Base-by-base conservation (phyloP, 805 yeast species). In the Lipomyces chichibuensis region DNA sequence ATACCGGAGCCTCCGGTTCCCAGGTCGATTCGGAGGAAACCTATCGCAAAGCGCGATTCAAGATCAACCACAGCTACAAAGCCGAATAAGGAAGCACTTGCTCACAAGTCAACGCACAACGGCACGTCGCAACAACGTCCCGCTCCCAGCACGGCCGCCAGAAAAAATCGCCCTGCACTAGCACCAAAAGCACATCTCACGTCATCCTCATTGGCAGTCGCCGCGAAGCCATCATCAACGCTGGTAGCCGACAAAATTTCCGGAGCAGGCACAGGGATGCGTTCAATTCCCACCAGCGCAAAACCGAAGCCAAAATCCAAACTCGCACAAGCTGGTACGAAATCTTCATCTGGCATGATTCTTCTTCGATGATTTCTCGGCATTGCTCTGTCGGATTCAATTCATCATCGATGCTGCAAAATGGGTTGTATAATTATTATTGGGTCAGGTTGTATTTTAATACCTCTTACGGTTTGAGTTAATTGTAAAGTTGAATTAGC, bases 1-100 rank as follows among this genome's bases (percentile, higher is more conserved):
- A 32, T 32, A 27, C 59, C 25, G 7, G 59, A 56, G 17, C 32
- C 59, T 27, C 57, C 57, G 37, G 25, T 37, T 37, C 43, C 43
- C 4, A 37, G 17, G 17, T 13, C 43, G 43, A 13, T 37, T 17
- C 23, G 49, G 11, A 43, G 49, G 23, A 43, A 43, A 8, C 23
- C 20, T 43, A n/a, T 17, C 49, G 49, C 23, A 17, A 43, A n/a
- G n/a, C 49, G 49, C 11, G 49, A 43, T 17, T 43, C 49, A 43
- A 17, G 8, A n/a, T 43, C 49, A 43, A 5, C 20, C 49, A n/a
- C 49, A n/a, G 13, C 14, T 1, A 17, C 8, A 43, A 43, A 17
- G 11, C 23, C 23, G 49, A 17, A 43, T 17, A 43, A 17, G 23
- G 3, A 43, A 43, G 25, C 25, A 43, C 7, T 7, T 23, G 9